These are phyloP conservation scores for Fimicolochytrium jonesii DNA, from an alignment of 192 early-diverging fungal genomes.

Conservation along the genomic window DNA sequence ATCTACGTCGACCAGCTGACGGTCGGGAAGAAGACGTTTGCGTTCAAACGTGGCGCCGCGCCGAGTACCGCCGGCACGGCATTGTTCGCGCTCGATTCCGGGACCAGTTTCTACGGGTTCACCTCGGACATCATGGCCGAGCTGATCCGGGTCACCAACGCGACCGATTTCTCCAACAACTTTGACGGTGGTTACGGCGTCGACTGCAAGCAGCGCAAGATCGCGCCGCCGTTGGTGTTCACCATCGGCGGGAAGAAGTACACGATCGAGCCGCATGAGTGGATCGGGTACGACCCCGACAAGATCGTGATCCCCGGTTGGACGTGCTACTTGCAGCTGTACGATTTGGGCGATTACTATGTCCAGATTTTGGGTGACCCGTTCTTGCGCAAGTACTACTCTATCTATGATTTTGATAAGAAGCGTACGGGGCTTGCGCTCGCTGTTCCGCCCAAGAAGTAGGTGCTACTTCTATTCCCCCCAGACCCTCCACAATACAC, in stretches of 20 bases:
- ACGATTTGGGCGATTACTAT: neutral
- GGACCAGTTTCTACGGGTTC: too few relatives aligned
- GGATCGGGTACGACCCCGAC: neutral
- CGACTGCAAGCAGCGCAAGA: slow-evolving; percentile 1
- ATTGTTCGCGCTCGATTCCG: too few relatives aligned
- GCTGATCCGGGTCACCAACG: too few relatives aligned
- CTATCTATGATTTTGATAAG: slow-evolving; percentile 18
- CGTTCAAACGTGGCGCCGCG: too few relatives aligned
- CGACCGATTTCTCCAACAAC: too few relatives aligned
- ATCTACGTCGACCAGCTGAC: too few relatives aligned
- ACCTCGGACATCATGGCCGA: too few relatives aligned
- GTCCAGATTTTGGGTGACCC: neutral
- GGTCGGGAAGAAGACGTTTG: too few relatives aligned
- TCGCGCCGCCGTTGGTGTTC: neutral
- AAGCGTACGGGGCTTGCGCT: slow-evolving; percentile 7
- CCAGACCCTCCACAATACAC: too few relatives aligned
- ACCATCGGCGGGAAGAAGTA: neutral
- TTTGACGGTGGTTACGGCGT: neutral
- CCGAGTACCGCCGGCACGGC: too few relatives aligned
- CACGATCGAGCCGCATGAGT: neutral
- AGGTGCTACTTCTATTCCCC: too few relatives aligned
- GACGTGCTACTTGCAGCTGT: neutral
- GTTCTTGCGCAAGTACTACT: slow-evolving; percentile 24
- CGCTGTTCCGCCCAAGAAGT: too few relatives aligned
- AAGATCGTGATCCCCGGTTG: neutral